These are phyloP conservation scores for Vishniacozyma victoriae DNA, from an alignment of 768 basidiomycete genomes.

Conservation along the genomic window DNA sequence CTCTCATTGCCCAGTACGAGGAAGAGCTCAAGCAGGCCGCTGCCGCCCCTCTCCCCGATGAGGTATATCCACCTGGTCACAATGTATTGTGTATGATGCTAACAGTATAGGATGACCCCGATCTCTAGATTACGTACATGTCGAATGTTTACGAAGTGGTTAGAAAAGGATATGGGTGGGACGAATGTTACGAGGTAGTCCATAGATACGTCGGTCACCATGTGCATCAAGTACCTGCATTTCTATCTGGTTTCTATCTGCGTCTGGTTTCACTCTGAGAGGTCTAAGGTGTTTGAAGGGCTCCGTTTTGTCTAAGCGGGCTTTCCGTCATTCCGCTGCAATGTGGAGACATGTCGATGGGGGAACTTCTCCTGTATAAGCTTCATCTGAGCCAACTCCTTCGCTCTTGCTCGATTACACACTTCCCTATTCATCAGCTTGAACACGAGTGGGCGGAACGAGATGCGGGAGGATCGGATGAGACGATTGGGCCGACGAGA, in stretches of 20 bases:
- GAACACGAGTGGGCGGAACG: not conserved
- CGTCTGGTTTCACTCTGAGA: too few relatives aligned
- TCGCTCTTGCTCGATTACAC: slow-evolving; percentile 37
- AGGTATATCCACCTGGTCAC: slow-evolving; percentile 51
- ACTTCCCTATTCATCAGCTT: slow-evolving; percentile 25
- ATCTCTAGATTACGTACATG: slow-evolving; percentile 35
- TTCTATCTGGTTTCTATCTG: too few relatives aligned
- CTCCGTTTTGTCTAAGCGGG: too few relatives aligned
- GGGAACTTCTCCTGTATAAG: slow-evolving; percentile 41
- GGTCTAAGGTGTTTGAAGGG: too few relatives aligned
- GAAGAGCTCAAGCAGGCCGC: slow-evolving; percentile 78
- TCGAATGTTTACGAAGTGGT: slow-evolving; percentile 12
- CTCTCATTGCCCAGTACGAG: slow-evolving; percentile 73
- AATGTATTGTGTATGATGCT: not conserved
- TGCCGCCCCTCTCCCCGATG: slow-evolving; percentile 90
- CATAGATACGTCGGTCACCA: too few relatives aligned
- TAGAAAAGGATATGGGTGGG: slow-evolving; percentile 18
- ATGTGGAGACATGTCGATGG: slow-evolving; percentile 43
- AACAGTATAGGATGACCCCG: slow-evolving; percentile 38
- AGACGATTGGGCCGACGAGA: not conserved
- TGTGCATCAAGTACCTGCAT: too few relatives aligned
- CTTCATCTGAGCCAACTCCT: slow-evolving; percentile 39
- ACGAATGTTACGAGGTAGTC: too few relatives aligned
- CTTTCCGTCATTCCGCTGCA: slow-evolving; percentile 14
- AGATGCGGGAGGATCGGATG: not conserved